Evolutionary conservation across 2,329 filamentous ascomycete genomes (phyloP).

Genomic region (Onygenales sp.): DNA sequence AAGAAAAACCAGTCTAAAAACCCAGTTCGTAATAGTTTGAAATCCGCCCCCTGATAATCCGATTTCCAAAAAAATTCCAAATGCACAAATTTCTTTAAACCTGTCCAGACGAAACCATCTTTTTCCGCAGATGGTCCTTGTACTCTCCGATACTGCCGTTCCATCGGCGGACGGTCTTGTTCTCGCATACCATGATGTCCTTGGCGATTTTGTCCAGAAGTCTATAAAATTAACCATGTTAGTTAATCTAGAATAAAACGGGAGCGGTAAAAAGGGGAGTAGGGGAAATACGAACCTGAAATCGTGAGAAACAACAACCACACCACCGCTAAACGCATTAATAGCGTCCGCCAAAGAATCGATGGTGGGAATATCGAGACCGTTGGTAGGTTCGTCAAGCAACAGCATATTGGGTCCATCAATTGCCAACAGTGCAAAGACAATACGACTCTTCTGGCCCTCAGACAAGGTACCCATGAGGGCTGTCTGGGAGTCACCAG

Average conservation of each 20-base stretch:
- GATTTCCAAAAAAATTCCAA: background rate
- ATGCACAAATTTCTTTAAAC: constrained; percentile 47
- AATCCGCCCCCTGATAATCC: background rate
- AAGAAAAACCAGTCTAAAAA: background rate
- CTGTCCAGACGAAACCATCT: constrained; percentile 85
- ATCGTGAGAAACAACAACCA: constrained; percentile 96
- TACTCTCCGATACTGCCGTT: constrained; percentile 83
- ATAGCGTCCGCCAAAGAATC: constrained; percentile 96
- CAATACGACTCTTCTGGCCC: constrained; percentile 95
- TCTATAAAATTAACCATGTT: constrained; percentile 42
- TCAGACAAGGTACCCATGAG: constrained; percentile 97
- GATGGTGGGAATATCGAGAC: constrained; percentile 96
- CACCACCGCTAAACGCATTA: constrained; percentile 91
- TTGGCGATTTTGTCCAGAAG: constrained; percentile 99
- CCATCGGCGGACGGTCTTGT: constrained; percentile 88
- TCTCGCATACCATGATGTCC: constrained; percentile 98
- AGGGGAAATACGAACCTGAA: constrained; percentile 63
- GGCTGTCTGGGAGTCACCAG: constrained; percentile 87
- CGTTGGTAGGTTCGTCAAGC: constrained; percentile 98
- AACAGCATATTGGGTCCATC: constrained; percentile 96
- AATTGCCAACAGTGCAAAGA: constrained; percentile 92
- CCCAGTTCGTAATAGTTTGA: background rate
- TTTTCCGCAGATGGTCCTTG: constrained; percentile 98
- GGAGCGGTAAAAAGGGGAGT: too few relatives aligned
- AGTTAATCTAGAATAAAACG: background rate